A percentile compares a stretch with the other conserved stretches of the same genome.
Evolutionary conservation across 2,329 filamentous ascomycete species (phyloP).

Genomic region (Paramyrothecium roridum): DNA sequence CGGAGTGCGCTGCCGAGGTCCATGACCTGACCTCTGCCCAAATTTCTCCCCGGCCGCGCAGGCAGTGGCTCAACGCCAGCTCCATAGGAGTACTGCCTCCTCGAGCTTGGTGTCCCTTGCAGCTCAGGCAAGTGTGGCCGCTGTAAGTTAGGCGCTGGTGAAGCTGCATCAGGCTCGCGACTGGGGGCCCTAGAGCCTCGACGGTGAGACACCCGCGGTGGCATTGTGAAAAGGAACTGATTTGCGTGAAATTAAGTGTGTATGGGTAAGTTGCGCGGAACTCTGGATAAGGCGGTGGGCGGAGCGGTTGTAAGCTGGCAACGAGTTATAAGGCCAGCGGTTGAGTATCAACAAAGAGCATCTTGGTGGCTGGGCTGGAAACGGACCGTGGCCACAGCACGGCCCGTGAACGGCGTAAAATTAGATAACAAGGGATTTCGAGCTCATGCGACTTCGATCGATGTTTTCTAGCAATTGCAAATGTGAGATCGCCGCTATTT

Average conservation of each 20-base stretch:
- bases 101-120: conserved; percentile 28
- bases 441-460: not conserved
- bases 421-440: conserved; percentile 2
- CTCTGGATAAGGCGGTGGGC: not conserved
- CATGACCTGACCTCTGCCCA: conserved; percentile 9
- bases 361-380: conserved; percentile 14
- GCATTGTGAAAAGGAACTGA: conserved; percentile 10
- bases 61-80: conserved; percentile 30
- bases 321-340: not conserved
- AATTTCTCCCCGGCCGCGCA: conserved; percentile 14
- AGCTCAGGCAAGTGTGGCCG: conserved; percentile 17
- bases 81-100: conserved; percentile 35
- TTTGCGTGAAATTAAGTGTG: not conserved
- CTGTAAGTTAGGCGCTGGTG: conserved; percentile 8
- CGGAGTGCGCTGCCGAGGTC: conserved; percentile 25
- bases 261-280: not conserved
- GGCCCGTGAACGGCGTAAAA: not conserved
- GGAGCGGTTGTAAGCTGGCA: conserved; percentile 2
- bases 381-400: conserved; percentile 1
- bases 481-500: not conserved
- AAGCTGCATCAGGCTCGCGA: conserved; percentile 12
- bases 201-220: conserved; percentile 13
- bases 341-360: conserved; percentile 21
- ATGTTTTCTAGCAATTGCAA: not conserved
- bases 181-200: conserved; percentile 14